A percentile compares a stretch with the other conserved stretches of the same genome.
phyloP scores from a whole-genome alignment of 2,329 filamentous ascomycete species.

The Magnaporthiopsis incrustans region DNA sequence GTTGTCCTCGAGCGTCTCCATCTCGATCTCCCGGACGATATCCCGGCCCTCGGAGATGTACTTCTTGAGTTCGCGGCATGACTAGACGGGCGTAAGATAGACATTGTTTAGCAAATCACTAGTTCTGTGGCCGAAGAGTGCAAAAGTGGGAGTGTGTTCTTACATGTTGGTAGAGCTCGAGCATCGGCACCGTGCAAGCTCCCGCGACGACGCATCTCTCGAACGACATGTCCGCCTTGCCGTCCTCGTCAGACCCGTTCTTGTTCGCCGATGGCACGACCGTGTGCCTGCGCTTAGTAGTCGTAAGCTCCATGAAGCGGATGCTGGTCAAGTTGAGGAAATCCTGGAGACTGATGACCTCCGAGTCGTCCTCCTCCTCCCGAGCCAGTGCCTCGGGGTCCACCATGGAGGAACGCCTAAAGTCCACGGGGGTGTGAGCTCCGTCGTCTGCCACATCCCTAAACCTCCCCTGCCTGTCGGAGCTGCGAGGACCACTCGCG shows the following conservation, averaged over 20 bases:
- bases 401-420: not conserved
- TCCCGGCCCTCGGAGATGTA: constrained; percentile 91
- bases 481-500: constrained; percentile 39
- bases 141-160: not conserved
- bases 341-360: constrained; percentile 75
- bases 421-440: constrained; percentile 21
- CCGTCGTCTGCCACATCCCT: constrained; percentile 40
- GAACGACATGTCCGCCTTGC: constrained; percentile 48
- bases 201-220: constrained; percentile 81
- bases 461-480: constrained; percentile 47
- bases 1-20: constrained; percentile 81
- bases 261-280: constrained; percentile 45
- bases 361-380: constrained; percentile 42
- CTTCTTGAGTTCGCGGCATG: constrained; percentile 89
- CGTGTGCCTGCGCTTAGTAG: constrained; percentile 85
- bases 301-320: constrained; percentile 97
- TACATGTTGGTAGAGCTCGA: constrained; percentile 82
- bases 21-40: constrained; percentile 85
- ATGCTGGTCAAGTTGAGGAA: constrained; percentile 95
- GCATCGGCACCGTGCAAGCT: constrained; percentile 84
- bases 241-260: constrained; percentile 25
- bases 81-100: constrained; percentile 29
- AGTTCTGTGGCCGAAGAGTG: not conserved
- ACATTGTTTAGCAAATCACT: constrained; percentile 22
- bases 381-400: constrained; percentile 20